A percentile compares a stretch with the other conserved stretches of the same genome.
phyloP scores from a whole-genome alignment of 2,329 filamentous ascomycete species.

The Calcarisporium arbuscula region DNA sequence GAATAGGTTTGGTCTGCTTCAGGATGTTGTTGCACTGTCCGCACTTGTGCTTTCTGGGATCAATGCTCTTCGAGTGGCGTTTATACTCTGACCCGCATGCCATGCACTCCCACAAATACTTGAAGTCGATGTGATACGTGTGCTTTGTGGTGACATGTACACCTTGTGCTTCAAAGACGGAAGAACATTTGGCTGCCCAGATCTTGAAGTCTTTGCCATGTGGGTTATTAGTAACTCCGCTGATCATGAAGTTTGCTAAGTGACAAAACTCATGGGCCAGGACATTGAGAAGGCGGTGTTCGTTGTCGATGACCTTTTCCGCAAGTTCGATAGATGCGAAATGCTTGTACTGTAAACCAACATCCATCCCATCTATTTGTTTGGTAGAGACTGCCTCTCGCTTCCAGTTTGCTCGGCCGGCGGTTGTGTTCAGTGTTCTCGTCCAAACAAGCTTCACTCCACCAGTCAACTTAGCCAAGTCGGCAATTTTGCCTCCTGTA shows the following conservation, averaged over 20 bases:
- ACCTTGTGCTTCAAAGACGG: slow-evolving; percentile 52
- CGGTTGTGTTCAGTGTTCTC: slow-evolving; percentile 73
- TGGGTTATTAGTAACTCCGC: slow-evolving; percentile 64
- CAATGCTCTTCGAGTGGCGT: slow-evolving; percentile 80
- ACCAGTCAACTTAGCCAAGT: slow-evolving; percentile 56
- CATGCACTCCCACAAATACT: slow-evolving; percentile 79
- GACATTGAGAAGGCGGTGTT: slow-evolving; percentile 75
- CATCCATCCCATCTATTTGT: slow-evolving; percentile 14
- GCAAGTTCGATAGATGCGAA: slow-evolving; percentile 84
- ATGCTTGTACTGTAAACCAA: slow-evolving; percentile 33
- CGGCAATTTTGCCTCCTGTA: slow-evolving; percentile 51
- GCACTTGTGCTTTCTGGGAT: slow-evolving; percentile 65
- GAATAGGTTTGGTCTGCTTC: slow-evolving; percentile 73
- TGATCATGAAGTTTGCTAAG: slow-evolving; percentile 84
- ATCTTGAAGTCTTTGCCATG: slow-evolving; percentile 80
- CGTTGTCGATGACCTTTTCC: slow-evolving; percentile 76
- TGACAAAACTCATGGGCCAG: slow-evolving; percentile 98
- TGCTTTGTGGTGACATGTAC: slow-evolving; percentile 87
- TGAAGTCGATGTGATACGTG: slow-evolving; percentile 82
- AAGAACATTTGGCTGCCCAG: slow-evolving; percentile 56
- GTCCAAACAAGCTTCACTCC: slow-evolving; percentile 69
- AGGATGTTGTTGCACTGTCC: slow-evolving; percentile 67
- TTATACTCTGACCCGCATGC: slow-evolving; percentile 68
- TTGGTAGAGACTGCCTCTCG: slow-evolving; percentile 45
- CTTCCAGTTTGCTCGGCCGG: slow-evolving; percentile 69